Evolutionary conservation across 768 basidiomycete genomes (phyloP), one percentile per base, ranked within the genome.

Genomic region (Naganishia kalamii): DNA sequence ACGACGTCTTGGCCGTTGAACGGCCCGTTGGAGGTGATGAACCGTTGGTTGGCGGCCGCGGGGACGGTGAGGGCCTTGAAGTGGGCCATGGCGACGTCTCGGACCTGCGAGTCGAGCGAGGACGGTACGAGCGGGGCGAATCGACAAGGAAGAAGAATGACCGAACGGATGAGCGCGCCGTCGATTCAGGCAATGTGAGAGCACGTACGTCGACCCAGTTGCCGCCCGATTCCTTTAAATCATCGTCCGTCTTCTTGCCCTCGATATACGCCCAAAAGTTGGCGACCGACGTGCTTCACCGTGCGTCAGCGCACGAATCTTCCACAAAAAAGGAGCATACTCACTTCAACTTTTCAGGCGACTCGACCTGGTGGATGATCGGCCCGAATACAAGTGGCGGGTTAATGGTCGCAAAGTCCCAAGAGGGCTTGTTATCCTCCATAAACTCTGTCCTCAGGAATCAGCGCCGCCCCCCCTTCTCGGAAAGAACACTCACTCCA

Each of bases 41-140:
- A 82, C 35, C 87, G 79, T 62, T 87, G 80, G 1, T 84, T 84
- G 2, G 81, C 82, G 0, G 85, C 86, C 2, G 79, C 81, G 29
- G 81, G 78, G 54, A 80, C 82, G 60, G 81, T 80, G 23, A 89
- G 73, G 4, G 85, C 84, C 5, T 78, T 73, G 0, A 80, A 80
- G 69, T 87, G 86, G 0, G 83, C 85, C 17, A 78, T 74, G 0
- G 83, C 85, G 35, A 84, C 71, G 71, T 86, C 85, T 6, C 84
- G 81, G 6, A 85, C 84, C 65, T 66, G 52, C 17, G 57, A 86
- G 83, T n/a, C n/a, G n/a, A n/a, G n/a, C n/a, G n/a, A n/a, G n/a
- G n/a, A n/a, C n/a, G n/a, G n/a, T n/a, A n/a, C n/a, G n/a, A n/a
- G n/a, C n/a, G n/a, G n/a, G n/a, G n/a, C n/a, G n/a, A n/a, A n/a